Conservation (phyloP, 1,284 basidiomycete species). For the Coniferiporia sulphurascens region DNA sequence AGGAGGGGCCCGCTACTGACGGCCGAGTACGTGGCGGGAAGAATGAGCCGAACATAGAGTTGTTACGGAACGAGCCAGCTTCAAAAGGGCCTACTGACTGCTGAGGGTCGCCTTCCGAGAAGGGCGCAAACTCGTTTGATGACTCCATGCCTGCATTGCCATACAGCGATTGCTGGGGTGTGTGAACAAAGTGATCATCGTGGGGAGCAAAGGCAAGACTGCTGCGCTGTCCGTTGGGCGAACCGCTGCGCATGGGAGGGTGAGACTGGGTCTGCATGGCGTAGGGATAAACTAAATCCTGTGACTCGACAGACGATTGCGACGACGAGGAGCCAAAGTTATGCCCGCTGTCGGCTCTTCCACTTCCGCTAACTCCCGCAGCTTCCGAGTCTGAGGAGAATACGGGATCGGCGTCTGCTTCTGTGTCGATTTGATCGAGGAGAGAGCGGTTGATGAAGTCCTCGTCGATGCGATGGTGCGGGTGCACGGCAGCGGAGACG, state of each 20-base stretch:
- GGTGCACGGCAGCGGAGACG: constrained; percentile 34
- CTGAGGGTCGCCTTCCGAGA: constrained; percentile 34
- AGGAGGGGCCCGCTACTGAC: constrained; percentile 2
- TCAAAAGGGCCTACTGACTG: constrained; percentile 27
- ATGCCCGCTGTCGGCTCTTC: constrained; percentile 18
- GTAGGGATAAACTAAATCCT: constrained; percentile 49
- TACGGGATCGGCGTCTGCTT: constrained; percentile 70
- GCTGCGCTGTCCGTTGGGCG: constrained; percentile 35
- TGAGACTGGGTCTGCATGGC: constrained; percentile 41
- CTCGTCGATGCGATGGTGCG: constrained; percentile 51
- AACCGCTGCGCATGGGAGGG: constrained; percentile 42
- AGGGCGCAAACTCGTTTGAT: constrained; percentile 34
- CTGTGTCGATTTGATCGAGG: constrained; percentile 71
- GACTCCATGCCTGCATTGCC: constrained; percentile 38
- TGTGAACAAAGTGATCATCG: constrained; percentile 33
- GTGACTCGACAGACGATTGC: constrained; percentile 46
- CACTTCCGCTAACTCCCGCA: constrained; percentile 28
- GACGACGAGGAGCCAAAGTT: constrained; percentile 42
- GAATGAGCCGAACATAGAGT: constrained; percentile 33
- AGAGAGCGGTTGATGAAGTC: constrained; percentile 79
- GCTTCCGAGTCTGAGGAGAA: constrained; percentile 52
- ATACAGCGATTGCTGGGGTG: constrained; percentile 40
- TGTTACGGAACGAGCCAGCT: constrained; percentile 29
- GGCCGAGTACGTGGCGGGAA: constrained; percentile 21
- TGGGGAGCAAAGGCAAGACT: constrained; percentile 29